Percentiles rank a stretch among this genome's conserved stretches.
Evolutionary conservation across 805 yeast genomes (phyloP).

Genomic region (Starmera caribaea): DNA sequence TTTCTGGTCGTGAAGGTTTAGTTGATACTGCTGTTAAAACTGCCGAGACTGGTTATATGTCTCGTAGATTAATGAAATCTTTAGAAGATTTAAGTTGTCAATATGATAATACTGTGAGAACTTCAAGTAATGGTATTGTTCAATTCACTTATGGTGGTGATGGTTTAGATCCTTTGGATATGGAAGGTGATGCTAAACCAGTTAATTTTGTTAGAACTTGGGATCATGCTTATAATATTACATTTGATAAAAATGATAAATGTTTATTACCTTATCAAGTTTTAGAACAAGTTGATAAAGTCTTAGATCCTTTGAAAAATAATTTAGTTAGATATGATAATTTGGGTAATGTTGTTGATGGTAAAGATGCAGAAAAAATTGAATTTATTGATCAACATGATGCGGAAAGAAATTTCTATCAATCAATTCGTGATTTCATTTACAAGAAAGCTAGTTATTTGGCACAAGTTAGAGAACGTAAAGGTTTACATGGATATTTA

Average conservation of each 20-base stretch:
- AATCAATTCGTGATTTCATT: constrained; percentile 61
- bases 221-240: constrained; percentile 80
- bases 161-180: constrained; percentile 94
- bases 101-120: constrained; percentile 91
- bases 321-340: constrained; percentile 62
- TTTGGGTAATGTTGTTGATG: constrained; percentile 43
- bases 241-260: constrained; percentile 43
- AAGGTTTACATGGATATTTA: constrained; percentile 38
- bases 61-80: constrained; percentile 96
- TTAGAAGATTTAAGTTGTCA: constrained; percentile 90
- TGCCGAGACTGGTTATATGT: constrained; percentile 98
- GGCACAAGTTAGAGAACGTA: constrained; percentile 44
- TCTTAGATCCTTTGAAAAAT: constrained; percentile 52
- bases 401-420: constrained; percentile 79
- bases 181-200: constrained; percentile 98
- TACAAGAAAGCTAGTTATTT: constrained; percentile 44
- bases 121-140: constrained; percentile 91
- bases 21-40: constrained; percentile 99
- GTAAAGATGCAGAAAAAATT: constrained; percentile 36
- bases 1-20: constrained; percentile 98
- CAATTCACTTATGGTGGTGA: constrained; percentile 99
- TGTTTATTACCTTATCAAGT: constrained; percentile 69
- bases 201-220: constrained; percentile 91
- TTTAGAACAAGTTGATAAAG: constrained; percentile 38
- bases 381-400: constrained; percentile 76